A percentile compares a stretch with the other conserved stretches of the same genome.
These are phyloP conservation scores for Leptodermis oblonga DNA, from an alignment of 257 asterid species.

Conservation along the genomic window DNA sequence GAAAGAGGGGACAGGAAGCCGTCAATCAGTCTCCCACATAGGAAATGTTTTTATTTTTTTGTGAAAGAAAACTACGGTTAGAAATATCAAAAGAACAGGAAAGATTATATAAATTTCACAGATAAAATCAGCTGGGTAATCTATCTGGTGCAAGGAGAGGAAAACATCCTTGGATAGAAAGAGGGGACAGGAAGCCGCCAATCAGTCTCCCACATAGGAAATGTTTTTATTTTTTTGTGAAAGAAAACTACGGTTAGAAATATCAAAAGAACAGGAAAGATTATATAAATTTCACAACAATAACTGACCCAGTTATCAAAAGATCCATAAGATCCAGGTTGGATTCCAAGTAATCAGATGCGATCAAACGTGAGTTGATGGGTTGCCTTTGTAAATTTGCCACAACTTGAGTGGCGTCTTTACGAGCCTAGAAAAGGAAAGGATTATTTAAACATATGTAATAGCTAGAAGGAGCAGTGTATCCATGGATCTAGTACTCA, in stretches of 20 bases:
- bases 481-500: too few relatives aligned
- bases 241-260: not conserved
- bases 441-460: not conserved
- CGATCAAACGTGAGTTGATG: conserved; percentile 65
- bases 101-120: not conserved
- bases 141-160: not conserved
- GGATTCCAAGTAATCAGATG: conserved; percentile 74
- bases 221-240: not conserved
- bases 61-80: not conserved
- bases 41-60: not conserved
- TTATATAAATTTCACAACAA: not conserved
- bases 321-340: conserved; percentile 70
- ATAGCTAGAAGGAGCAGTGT: not conserved
- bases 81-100: not conserved
- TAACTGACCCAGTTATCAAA: conserved; percentile 66
- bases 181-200: not conserved
- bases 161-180: not conserved
- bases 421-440: conserved; percentile 54
- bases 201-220: not conserved
- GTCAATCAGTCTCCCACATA: not conserved
- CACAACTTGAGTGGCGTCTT: conserved; percentile 79
- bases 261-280: not conserved
- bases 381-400: conserved; percentile 89
- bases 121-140: not conserved
- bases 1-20: not conserved